Conservation (phyloP, 2,329 filamentous ascomycete genomes). For the Arachnopeziza araneosa region DNA sequence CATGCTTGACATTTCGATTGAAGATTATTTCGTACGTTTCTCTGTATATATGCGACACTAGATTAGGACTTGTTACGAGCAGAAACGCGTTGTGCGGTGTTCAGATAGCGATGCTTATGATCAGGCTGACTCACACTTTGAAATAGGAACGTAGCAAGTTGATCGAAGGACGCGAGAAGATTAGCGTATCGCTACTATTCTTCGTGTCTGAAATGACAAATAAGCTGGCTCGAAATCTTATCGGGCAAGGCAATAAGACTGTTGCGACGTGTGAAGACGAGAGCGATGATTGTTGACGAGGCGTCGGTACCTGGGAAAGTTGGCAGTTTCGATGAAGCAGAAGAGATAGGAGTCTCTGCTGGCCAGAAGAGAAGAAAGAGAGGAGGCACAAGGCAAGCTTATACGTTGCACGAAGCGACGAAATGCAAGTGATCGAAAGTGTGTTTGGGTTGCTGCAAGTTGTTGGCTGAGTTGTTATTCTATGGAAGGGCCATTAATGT, state of each 20-base stretch:
- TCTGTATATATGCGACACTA: conserved; percentile 27
- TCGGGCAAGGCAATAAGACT: conserved; percentile 23
- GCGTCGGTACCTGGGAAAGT: conserved; percentile 6
- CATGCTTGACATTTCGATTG: conserved; percentile 56
- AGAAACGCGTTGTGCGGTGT: conserved; percentile 13
- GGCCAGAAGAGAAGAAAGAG: conserved; percentile 5
- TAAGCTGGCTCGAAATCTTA: conserved; percentile 17
- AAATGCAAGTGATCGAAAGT: conserved; percentile 18
- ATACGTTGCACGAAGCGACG: conserved; percentile 18
- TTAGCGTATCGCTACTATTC: conserved; percentile 20
- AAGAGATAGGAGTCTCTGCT: conserved; percentile 22
- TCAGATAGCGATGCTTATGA: neutral
- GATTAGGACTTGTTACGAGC: conserved; percentile 16
- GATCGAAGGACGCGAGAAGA: conserved; percentile 19
- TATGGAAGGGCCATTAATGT: neutral
- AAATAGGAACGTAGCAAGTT: conserved; percentile 28
- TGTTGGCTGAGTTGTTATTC: conserved; percentile 3
- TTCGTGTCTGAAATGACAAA: conserved; percentile 15
- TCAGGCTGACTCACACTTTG: conserved; percentile 30
- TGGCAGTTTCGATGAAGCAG: conserved; percentile 15
- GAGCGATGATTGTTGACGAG: conserved; percentile 13
- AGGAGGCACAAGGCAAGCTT: conserved; percentile 10
- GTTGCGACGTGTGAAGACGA: conserved; percentile 18
- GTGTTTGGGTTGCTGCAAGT: conserved; percentile 5
- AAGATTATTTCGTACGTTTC: conserved; percentile 27